Conservation (phyloP, 352 stramenopile species). For the Aphanomyces stellatus region DNA sequence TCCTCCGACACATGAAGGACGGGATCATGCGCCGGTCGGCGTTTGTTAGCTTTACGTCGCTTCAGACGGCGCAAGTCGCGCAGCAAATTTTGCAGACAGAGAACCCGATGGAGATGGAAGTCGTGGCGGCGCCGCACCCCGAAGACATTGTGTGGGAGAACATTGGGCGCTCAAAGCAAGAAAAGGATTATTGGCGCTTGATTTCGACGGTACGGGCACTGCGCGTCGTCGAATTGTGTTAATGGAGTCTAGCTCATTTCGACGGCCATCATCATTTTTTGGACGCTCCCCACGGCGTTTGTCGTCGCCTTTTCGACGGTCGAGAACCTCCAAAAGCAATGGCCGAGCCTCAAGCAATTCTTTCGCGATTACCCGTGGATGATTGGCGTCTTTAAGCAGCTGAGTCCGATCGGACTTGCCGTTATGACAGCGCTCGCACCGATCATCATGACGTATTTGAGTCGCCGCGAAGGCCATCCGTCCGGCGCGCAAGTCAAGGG, state of each 20-base stretch:
- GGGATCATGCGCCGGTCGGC: conserved; percentile 51
- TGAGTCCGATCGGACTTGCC: conserved; percentile 68
- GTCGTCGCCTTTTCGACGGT: conserved; percentile 71
- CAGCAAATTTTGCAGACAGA: conserved; percentile 60
- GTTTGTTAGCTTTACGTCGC: conserved; percentile 70
- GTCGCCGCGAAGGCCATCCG: conserved; percentile 68
- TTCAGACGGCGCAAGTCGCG: conserved; percentile 58
- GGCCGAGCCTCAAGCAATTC: conserved; percentile 34
- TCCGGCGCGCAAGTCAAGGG: conserved; percentile 50
- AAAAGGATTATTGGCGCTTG: conserved; percentile 20
- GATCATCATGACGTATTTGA: conserved; percentile 77
- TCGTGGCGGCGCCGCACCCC: conserved; percentile 42
- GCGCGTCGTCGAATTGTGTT: neutral
- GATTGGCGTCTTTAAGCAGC: conserved; percentile 57
- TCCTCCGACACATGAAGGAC: neutral
- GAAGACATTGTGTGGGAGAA: conserved; percentile 75
- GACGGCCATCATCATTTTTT: conserved; percentile 69
- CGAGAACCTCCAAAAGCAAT: conserved; percentile 40
- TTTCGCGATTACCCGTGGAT: conserved; percentile 55
- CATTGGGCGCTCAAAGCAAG: conserved; percentile 29
- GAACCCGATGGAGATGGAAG: conserved; percentile 42
- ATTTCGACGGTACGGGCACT: conserved; percentile 14
- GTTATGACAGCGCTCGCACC: conserved; percentile 71
- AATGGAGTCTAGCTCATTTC: conserved; percentile 26
- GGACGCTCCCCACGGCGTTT: conserved; percentile 70